Evolutionary conservation across 192 early-diverging fungal species (phyloP), one percentile per base, ranked within the genome.

Genomic region (Geosiphon pyriformis): DNA sequence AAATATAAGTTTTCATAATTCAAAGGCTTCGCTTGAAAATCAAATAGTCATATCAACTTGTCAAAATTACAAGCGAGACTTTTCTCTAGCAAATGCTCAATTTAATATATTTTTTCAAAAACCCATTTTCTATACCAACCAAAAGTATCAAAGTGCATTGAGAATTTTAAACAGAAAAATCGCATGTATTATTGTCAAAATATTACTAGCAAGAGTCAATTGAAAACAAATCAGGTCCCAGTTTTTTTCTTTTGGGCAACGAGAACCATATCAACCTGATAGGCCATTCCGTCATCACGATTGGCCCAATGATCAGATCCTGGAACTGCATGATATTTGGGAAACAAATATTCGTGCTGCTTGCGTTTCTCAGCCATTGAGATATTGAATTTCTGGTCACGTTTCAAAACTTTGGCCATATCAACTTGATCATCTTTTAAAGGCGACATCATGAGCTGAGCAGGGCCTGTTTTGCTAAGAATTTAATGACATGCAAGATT

Each of bases 401-500:
- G 72, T 35, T 57, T 48, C 1, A 42, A 55, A 15, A 81, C 22
- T 22, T 72, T 8, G 1, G 67, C 64, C 6, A 22, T 54, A 29
- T 72, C 64, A 17, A 83, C 37, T 59, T 83, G 82, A 34, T 61
- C 71, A 37, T 77, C 79, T 6, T 61, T 52, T 0, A 78, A 73
- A 37, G 80, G 76, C 0, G 70, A 26, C 59, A 73, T 73, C 72
- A 84, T 72, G 18, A 84, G 27, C 37, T 77, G 72, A 15, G 82
- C 70, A 4, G 80, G 80, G 18, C 82, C 79, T 25, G 47, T 12
- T 4, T 3, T 67, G 25, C 80, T 47, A 58, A 8, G 11, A 60
- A 59, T 4, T 66, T 31, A 0, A 31, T 3, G 32, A 46, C 26
- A 51, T 20, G n/a, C 46, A 32, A 23, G 15, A 18, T 33, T 22